These are phyloP conservation scores for Iberis pinnata DNA, from an alignment of 345 rosid species.

Conservation along the genomic window DNA sequence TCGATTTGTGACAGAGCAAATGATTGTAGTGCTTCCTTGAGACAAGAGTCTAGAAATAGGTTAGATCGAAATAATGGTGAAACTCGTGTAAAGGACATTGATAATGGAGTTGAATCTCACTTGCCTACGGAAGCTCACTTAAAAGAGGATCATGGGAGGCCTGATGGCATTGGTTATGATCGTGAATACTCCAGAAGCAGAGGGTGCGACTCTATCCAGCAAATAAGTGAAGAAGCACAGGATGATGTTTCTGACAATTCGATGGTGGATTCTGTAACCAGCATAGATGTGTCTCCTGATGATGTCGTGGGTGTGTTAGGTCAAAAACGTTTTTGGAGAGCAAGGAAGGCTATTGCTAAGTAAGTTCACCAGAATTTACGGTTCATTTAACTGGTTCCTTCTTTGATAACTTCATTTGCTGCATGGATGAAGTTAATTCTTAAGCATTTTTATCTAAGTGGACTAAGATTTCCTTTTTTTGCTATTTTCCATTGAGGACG, in stretches of 20 bases:
- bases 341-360: conserved; percentile 80
- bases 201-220: no score
- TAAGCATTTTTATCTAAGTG: no score
- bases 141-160: no score
- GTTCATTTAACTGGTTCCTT: neutral
- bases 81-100: conserved; percentile 20
- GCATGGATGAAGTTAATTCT: no score
- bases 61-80: conserved; percentile 22
- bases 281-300: conserved; percentile 63
- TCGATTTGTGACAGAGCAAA: conserved; percentile 27
- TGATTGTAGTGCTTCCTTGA: conserved; percentile 31
- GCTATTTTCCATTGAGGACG: conserved; percentile 7
- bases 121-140: conserved; percentile 26
- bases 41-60: conserved; percentile 30
- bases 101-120: conserved; percentile 27
- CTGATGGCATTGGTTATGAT: no score
- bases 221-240: conserved; percentile 45
- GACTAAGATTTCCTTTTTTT: no score
- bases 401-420: neutral
- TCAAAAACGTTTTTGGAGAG: conserved; percentile 88
- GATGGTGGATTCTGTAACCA: conserved; percentile 56
- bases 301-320: conserved; percentile 84
- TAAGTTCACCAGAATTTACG: conserved; percentile 40
- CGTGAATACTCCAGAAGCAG: no score
- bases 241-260: conserved; percentile 52